Base-by-base conservation (phyloP, 129 eudicot genomes). In the Logfia minima region DNA sequence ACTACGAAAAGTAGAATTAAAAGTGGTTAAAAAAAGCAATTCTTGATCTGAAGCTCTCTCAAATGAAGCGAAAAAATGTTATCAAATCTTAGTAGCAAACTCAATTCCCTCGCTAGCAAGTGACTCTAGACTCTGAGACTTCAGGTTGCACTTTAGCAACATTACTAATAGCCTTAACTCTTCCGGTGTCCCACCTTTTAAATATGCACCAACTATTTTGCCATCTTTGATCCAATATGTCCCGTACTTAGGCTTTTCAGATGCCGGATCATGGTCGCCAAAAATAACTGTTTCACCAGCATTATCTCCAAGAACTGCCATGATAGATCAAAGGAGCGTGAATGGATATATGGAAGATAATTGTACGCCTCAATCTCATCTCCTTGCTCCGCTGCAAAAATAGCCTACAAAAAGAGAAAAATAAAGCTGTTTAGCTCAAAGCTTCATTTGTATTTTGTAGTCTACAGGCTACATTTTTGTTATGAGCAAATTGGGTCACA, bases 231-330 rank as follows among this genome's bases (percentile, higher is more conserved):
- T 75, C 97, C 97, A 91, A 61, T 86, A 91, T 6, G 87, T 10
- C 66, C 97, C 97, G 11, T 88, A 91, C 77, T 88, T 91, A 78
- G 83, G 87, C 6, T 82, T 77, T 17, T 84, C 60, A 13, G 96
- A 90, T 43, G 80, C n/a, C 5, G 88, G 91, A 72, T 72, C 75
- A 63, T 62, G 81, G 82, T 87, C 88, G 1, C 97, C 97, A 37
- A 67, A 92, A 16, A 29, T 19, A 52, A 74, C 83, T 1, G 88
- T 21, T 0, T 91, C 92, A 5, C 97, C 95, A 16, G 80, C 90
- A 68, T 88, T 91, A 82, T 91, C 97, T 16, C 95, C 97, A 23
- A 91, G 58, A 91, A 91, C 58, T 88, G 92, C 97, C 97, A 91
- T 66, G 97, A 88, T 68, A 91, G 82, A 74, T 88, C 91, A 32